Conservation (phyloP, 176 grass and related monocot genomes). For the Lolium multiflorum region DNA sequence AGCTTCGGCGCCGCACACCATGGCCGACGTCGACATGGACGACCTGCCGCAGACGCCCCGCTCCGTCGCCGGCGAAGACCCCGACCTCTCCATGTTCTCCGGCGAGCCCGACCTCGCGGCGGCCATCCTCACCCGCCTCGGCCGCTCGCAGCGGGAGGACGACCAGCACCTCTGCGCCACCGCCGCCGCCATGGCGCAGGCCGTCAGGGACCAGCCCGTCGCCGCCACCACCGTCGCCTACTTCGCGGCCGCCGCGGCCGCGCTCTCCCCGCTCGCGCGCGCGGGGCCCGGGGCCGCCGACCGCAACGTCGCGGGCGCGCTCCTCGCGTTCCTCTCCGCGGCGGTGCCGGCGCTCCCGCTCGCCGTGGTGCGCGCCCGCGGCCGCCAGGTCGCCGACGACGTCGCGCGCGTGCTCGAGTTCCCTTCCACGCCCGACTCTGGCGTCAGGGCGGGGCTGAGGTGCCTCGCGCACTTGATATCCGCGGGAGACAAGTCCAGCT, state of each 20-base stretch:
- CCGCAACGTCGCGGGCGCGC: constrained; percentile 46
- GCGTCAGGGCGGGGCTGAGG: constrained; percentile 75
- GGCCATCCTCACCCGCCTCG: constrained; percentile 58
- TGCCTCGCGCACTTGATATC: constrained; percentile 78
- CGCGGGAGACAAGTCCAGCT: constrained; percentile 66
- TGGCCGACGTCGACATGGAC: constrained; percentile 58
- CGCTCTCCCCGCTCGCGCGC: constrained; percentile 61
- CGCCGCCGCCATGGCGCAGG: constrained; percentile 75
- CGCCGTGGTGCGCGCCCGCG: constrained; percentile 54
- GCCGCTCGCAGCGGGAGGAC: constrained; percentile 63
- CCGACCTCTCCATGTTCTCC: constrained; percentile 49
- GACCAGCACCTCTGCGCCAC: constrained; percentile 82
- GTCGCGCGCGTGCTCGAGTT: constrained; percentile 72
- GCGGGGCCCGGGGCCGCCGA: constrained; percentile 55
- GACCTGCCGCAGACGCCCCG: constrained; percentile 48
- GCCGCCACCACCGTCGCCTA: constrained; percentile 64
- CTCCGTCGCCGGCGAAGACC: constrained; percentile 41
- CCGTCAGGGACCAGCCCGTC: constrained; percentile 63
- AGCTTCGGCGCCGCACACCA: constrained; percentile 26
- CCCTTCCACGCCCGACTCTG: constrained; percentile 57
- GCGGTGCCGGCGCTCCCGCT: constrained; percentile 55
- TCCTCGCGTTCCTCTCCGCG: constrained; percentile 74
- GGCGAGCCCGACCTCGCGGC: constrained; percentile 60
- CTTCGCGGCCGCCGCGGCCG: constrained; percentile 62
- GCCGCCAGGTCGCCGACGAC: constrained; percentile 56